Evolutionary conservation across 768 basidiomycete species (phyloP).

Genomic region (Flagelloscypha sp.): DNA sequence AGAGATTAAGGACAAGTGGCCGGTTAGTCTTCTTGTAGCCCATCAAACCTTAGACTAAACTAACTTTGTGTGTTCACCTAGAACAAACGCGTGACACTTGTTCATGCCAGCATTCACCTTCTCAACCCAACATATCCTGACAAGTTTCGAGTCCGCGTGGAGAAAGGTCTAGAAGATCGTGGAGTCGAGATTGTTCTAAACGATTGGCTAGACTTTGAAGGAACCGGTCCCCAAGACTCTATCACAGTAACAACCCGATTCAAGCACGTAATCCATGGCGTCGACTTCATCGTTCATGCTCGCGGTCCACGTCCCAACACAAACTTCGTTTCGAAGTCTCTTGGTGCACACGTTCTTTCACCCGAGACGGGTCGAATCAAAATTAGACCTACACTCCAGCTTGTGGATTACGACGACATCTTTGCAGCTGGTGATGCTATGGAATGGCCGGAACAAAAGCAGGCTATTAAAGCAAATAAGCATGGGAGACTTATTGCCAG

Average conservation of each 20-base stretch:
- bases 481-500: no score
- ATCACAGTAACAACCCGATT: constrained; percentile 27
- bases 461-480: constrained; percentile 27
- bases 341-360: constrained; percentile 25
- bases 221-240: constrained; percentile 22
- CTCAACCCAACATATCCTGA: constrained; percentile 32
- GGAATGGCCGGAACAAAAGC: constrained; percentile 41
- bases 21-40: background rate
- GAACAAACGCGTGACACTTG: constrained; percentile 34
- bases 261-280: constrained; percentile 26
- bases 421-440: constrained; percentile 41
- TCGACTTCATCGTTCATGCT: constrained; percentile 37
- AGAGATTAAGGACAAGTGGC: background rate
- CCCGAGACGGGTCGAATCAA: constrained; percentile 25
- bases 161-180: constrained; percentile 20
- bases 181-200: constrained; percentile 29
- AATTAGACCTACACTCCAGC: constrained; percentile 33
- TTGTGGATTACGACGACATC: constrained; percentile 26
- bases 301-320: constrained; percentile 29
- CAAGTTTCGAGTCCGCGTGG: constrained; percentile 31
- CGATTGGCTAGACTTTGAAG: constrained; percentile 35
- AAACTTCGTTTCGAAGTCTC: constrained; percentile 25
- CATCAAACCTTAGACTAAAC: background rate
- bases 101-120: constrained; percentile 30
- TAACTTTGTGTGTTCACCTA: background rate